Evolutionary conservation across 345 rosid genomes (phyloP).

Genomic region (Rubroshorea leprosula): DNA sequence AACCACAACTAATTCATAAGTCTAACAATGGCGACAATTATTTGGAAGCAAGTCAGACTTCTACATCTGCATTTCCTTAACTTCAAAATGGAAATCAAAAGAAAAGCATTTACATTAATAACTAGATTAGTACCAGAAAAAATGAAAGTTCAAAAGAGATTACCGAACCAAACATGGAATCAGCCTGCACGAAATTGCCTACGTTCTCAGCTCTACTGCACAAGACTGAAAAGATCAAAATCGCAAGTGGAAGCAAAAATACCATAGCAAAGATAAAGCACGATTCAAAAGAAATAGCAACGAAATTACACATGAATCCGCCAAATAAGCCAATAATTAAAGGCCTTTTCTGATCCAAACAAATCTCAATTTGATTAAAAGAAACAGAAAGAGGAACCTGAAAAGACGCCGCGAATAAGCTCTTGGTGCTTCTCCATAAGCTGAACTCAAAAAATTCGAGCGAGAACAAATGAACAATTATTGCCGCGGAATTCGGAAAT

Average conservation of each 20-base stretch:
- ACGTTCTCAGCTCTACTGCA: conserved; percentile 87
- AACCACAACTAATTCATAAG: no score
- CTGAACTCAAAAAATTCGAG: conserved; percentile 31
- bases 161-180: conserved; percentile 87
- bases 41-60: no score
- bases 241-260: conserved; percentile 2
- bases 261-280: no score
- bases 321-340: not conserved
- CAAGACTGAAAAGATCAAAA: conserved; percentile 41
- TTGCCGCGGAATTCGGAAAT: conserved; percentile 7
- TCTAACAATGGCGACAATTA: no score
- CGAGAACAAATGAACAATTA: conserved; percentile 5
- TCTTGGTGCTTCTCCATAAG: conserved; percentile 83
- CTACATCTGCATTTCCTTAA: not conserved
- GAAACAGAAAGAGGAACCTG: no score
- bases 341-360: conserved; percentile 3
- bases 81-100: not conserved
- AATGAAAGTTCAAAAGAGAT: not conserved
- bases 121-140: not conserved
- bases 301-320: not conserved
- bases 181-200: conserved; percentile 79
- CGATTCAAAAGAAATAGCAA: not conserved
- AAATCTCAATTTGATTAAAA: not conserved
- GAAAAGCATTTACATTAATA: not conserved
- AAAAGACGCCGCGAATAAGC: conserved; percentile 70